A percentile compares a stretch with the other conserved stretches of the same genome.
Conservation (phyloP, 2,329 filamentous ascomycete species). For the Aureobasidium subglaciale region DNA sequence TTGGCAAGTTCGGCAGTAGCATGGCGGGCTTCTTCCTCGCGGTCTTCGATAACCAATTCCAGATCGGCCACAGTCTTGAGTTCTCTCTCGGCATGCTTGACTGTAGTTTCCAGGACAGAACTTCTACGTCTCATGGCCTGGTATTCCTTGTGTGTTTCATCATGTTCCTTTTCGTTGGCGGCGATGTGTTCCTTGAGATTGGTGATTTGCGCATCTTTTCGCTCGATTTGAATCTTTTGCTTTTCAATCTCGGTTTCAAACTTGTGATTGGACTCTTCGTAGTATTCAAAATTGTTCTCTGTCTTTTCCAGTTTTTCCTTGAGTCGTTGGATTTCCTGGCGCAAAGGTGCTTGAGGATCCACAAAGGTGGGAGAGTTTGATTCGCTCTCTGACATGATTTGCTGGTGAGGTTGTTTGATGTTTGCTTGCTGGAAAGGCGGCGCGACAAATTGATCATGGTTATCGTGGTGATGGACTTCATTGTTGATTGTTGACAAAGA, state of each 20-base stretch:
- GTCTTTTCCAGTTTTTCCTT: not conserved
- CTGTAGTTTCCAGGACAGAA: not conserved
- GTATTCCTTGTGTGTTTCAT: not conserved
- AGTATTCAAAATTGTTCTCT: not conserved
- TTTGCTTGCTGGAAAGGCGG: not conserved
- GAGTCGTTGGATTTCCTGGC: not conserved
- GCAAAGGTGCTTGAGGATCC: not conserved
- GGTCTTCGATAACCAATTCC: not conserved
- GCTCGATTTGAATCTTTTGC: not conserved
- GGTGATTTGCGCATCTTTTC: not conserved
- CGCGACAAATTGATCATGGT: not conserved
- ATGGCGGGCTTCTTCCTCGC: not conserved
- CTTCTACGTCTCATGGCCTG: not conserved
- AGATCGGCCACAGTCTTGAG: not conserved
- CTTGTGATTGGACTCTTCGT: not conserved
- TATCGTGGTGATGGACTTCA: not conserved
- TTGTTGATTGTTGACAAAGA: not conserved
- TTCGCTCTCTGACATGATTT: not conserved
- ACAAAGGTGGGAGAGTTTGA: not conserved
- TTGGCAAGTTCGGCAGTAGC: not conserved
- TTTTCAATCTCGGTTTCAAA: not conserved
- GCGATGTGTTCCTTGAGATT: not conserved
- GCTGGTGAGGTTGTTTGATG: not conserved
- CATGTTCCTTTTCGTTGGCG: not conserved
- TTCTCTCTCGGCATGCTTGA: not conserved